Conservation (phyloP, 768 basidiomycete genomes). For the Mycena capillaripes region DNA sequence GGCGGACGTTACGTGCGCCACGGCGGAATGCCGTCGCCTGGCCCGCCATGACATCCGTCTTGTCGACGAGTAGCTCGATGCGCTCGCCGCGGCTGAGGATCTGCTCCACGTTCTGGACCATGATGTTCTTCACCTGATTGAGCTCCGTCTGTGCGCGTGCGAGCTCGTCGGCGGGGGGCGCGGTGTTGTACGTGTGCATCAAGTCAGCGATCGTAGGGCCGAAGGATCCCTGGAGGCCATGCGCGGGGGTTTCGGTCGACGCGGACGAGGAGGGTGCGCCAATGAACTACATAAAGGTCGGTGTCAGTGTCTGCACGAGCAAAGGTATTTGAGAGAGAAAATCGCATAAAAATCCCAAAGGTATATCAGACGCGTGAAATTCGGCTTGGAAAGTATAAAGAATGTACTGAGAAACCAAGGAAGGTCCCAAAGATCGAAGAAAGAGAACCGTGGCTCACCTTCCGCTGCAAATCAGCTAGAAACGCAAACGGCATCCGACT, state of each 20-base stretch:
- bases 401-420: too few species aligned
- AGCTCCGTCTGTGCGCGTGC: constrained; percentile 91
- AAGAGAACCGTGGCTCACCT: constrained; percentile 56
- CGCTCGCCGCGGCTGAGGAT: constrained; percentile 95
- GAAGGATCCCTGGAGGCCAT: constrained; percentile 80
- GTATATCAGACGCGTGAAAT: too few species aligned
- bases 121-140: constrained; percentile 93
- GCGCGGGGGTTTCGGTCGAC: constrained; percentile 65
- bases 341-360: neutral
- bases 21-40: constrained; percentile 95
- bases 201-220: constrained; percentile 78
- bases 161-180: constrained; percentile 90
- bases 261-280: constrained; percentile 77
- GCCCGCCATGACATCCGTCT: constrained; percentile 95
- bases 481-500: constrained; percentile 97
- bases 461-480: constrained; percentile 86
- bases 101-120: constrained; percentile 99
- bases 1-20: constrained; percentile 85
- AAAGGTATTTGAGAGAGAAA: neutral
- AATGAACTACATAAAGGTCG: constrained; percentile 66
- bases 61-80: constrained; percentile 95
- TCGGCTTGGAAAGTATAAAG: too few species aligned
- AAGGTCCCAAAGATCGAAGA: neutral
- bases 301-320: constrained; percentile 15
- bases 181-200: constrained; percentile 90